phyloP scores from a whole-genome alignment of 768 basidiomycete species.

The Cantharellus anzutake region DNA sequence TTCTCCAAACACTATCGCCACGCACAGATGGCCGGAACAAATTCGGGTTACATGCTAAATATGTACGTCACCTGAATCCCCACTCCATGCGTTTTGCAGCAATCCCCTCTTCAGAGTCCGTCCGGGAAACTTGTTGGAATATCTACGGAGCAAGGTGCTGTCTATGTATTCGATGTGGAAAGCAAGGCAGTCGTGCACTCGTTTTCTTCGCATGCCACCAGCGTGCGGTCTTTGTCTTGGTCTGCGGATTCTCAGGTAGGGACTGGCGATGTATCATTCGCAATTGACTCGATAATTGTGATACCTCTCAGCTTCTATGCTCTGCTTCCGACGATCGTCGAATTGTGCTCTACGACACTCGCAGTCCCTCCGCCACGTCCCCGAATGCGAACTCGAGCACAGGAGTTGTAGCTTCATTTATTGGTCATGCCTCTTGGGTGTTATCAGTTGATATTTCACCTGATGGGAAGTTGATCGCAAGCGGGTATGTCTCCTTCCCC shows the following conservation, averaged over 20 bases:
- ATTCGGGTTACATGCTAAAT: constrained; percentile 55
- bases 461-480: constrained; percentile 59
- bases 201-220: constrained; percentile 79
- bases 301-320: constrained; percentile 43
- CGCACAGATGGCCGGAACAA: constrained; percentile 34
- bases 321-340: constrained; percentile 89
- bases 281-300: background rate
- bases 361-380: constrained; percentile 30
- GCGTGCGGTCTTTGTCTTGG: constrained; percentile 75
- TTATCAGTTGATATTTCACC: constrained; percentile 66
- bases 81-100: background rate
- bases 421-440: constrained; percentile 85
- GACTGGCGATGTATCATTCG: background rate
- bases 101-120: constrained; percentile 41
- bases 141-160: constrained; percentile 71
- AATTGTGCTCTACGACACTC: constrained; percentile 77
- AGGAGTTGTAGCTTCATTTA: constrained; percentile 67
- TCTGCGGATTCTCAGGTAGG: constrained; percentile 69
- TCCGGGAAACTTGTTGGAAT: constrained; percentile 70
- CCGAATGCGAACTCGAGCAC: constrained; percentile 31
- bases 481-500: constrained; percentile 34
- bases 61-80: constrained; percentile 28
- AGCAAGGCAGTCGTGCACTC: constrained; percentile 42
- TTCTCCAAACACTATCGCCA: constrained; percentile 36
- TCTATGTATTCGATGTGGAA: constrained; percentile 70